Conservation (phyloP, 768 basidiomycete genomes). For the Lentinula raphanica region DNA sequence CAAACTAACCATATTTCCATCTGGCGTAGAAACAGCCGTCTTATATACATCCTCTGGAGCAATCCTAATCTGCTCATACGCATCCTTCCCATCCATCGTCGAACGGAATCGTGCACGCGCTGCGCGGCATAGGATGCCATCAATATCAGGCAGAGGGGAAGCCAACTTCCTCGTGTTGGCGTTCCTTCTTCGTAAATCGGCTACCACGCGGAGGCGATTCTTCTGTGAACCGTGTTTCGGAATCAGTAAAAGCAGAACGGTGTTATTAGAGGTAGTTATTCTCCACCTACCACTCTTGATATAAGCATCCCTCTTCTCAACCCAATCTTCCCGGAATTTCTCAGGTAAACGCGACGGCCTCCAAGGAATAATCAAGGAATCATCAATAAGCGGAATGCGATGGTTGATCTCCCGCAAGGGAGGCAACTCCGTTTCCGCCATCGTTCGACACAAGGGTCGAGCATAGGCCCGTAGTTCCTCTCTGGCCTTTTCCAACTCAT, state of each 20-base stretch:
- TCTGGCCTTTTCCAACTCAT: slow-evolving; percentile 7
- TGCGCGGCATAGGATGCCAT: no score
- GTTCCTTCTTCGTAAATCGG: slow-evolving; percentile 32
- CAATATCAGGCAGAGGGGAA: slow-evolving; percentile 36
- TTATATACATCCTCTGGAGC: slow-evolving; percentile 20
- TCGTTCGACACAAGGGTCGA: slow-evolving; percentile 7
- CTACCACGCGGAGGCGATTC: slow-evolving; percentile 25
- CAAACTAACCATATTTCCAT: slow-evolving; percentile 25
- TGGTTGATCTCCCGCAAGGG: slow-evolving; percentile 25
- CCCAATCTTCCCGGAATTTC: slow-evolving; percentile 14
- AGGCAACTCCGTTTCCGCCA: slow-evolving; percentile 14
- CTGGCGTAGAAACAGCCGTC: slow-evolving; percentile 21
- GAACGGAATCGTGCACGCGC: no score
- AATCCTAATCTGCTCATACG: slow-evolving; percentile 34
- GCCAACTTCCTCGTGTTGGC: slow-evolving; percentile 31
- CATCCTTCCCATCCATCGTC: no score
- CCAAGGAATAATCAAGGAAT: slow-evolving; percentile 13
- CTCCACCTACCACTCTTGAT: slow-evolving; percentile 22
- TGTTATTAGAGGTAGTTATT: not conserved
- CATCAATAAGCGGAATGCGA: slow-evolving; percentile 21
- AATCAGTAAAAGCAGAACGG: slow-evolving; percentile 16
- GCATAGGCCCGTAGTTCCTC: slow-evolving; percentile 10
- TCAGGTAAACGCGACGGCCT: slow-evolving; percentile 20
- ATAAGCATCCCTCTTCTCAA: slow-evolving; percentile 21
- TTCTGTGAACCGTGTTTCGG: slow-evolving; percentile 20